Conservation (phyloP, 2,329 filamentous ascomycete species). For the Phaeoacremonium minimum region DNA sequence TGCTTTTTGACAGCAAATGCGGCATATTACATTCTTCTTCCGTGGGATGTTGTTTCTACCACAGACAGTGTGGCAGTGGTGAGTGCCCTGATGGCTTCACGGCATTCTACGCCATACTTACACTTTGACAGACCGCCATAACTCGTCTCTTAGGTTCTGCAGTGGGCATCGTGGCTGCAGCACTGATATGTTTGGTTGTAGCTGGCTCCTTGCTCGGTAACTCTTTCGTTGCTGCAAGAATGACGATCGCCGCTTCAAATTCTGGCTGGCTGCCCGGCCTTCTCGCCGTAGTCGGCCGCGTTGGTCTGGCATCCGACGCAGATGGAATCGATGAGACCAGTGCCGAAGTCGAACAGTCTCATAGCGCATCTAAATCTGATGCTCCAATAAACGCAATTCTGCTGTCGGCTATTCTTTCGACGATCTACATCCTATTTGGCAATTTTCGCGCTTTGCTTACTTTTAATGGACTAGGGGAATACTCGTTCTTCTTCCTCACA, state of each 20-base stretch:
- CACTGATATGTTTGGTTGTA: constrained; percentile 56
- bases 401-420: constrained; percentile 41
- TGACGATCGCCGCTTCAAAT: constrained; percentile 55
- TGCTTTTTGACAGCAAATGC: constrained; percentile 58
- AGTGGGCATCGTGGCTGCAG: constrained; percentile 49
- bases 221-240: constrained; percentile 57
- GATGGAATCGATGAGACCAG: constrained; percentile 5
- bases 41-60: constrained; percentile 52
- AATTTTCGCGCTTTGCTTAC: constrained; percentile 58
- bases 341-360: neutral
- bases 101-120: neutral
- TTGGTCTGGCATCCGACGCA: constrained; percentile 24
- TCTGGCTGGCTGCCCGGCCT: constrained; percentile 43
- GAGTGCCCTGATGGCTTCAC: constrained; percentile 18
- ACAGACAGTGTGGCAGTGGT: constrained; percentile 62
- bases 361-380: constrained; percentile 28
- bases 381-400: constrained; percentile 51
- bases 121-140: constrained; percentile 45
- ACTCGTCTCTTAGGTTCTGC: constrained; percentile 47
- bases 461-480: constrained; percentile 56
- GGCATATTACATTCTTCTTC: constrained; percentile 58
- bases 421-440: constrained; percentile 56
- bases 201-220: constrained; percentile 59
- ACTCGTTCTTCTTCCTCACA: constrained; percentile 61
- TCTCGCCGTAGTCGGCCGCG: constrained; percentile 38